Evolutionary conservation across 352 stramenopile genomes (phyloP), one percentile per base, ranked within the genome.

Genomic region (Phytophthora podocarpi): DNA sequence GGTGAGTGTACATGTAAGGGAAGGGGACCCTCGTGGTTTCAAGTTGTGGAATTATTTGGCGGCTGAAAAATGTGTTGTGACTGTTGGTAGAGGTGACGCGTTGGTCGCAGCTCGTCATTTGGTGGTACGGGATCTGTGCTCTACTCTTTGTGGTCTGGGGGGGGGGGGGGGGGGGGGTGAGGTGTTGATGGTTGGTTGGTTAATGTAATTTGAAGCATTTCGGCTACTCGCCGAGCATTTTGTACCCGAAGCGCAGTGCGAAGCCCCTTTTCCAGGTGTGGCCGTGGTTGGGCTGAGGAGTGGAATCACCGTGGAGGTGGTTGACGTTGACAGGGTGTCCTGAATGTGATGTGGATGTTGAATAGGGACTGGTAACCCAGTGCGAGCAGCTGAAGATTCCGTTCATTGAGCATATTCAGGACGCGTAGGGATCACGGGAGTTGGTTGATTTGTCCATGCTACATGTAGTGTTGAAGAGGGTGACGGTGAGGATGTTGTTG

Each of bases 51-150:
- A 30, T 32, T 39, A 9, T 20, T 42, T 31, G 11, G 51, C 6
- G 20, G 36, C 12, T 55, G 28, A 39, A 5, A 11, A 30, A 20
- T 31, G n/a, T 13, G 6, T 37, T 24, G 7, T 16, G 10, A 9
- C 28, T 54, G 35, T 32, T 37, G 30, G 0, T 47, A 93, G 87
- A 20, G 98, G 98, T 9, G 98, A 99, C 72, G 98, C 97, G 15
- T 81, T 99, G 12, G 98, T 99, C 0, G 97, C 97, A 42, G 97
- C 98, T 18, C 87, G 98, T 12, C 98, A 99, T 74, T 81, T 99
- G 10, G 89, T 93, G 80, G 86, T 93, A 57, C 12, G 27, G n/a
- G n/a, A n/a, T n/a, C n/a, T n/a, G 0, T 5, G 3, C 15, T 20
- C 16, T 28, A 9, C 18, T 23, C 1, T 16, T 2, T 28, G 15